phyloP scores from a whole-genome alignment of 306 rosid species.

The Inga oerstediana region DNA sequence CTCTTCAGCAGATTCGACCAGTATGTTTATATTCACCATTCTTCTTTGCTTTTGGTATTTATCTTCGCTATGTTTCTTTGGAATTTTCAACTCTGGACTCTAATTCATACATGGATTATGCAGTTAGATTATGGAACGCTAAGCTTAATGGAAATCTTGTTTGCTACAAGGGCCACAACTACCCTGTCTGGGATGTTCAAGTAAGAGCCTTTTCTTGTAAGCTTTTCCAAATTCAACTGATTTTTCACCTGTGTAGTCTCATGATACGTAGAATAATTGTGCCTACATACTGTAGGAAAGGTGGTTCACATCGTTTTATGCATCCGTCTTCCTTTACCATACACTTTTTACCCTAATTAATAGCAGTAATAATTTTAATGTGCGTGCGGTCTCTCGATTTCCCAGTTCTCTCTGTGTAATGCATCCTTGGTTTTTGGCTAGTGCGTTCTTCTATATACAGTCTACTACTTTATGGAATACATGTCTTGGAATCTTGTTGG shows the following conservation, averaged over 20 bases:
- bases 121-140: conserved; percentile 98
- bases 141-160: conserved; percentile 87
- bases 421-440: background rate
- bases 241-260: conserved; percentile 8
- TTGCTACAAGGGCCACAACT: conserved; percentile 98
- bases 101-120: conserved; percentile 36
- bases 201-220: conserved; percentile 45
- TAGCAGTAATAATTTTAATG: background rate
- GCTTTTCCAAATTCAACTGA: conserved; percentile 13
- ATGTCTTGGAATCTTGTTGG: background rate
- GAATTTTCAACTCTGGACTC: conserved; percentile 18
- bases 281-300: background rate
- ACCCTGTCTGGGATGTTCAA: conserved; percentile 99
- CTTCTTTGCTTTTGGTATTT: conserved; percentile 9
- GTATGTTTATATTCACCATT: conserved; percentile 48
- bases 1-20: conserved; percentile 90
- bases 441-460: background rate
- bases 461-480: background rate
- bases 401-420: background rate
- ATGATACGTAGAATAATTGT: conserved; percentile 9
- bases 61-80: background rate
- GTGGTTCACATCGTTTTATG: background rate
- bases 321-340: background rate
- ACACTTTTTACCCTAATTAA: background rate
- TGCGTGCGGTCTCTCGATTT: background rate